Evolutionary conservation across 139 green algal species (phyloP), one percentile per base, ranked within the genome.

Genomic region (Coelastrella sp.): DNA sequence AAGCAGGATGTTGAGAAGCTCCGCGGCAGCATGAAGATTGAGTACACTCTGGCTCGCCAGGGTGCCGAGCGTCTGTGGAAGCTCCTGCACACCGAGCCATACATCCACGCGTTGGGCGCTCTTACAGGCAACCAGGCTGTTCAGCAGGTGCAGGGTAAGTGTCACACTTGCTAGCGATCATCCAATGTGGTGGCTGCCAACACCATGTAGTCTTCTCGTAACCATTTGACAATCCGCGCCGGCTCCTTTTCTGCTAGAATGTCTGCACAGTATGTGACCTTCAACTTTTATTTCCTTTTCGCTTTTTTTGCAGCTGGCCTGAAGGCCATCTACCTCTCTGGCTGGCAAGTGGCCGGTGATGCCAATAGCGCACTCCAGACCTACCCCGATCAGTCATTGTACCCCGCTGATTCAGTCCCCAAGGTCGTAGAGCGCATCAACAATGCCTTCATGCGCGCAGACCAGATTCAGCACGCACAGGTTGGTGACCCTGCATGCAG

Each of bases 261-360:
- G 48, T 15, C 48, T 15, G 9, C 48, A 59, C 48, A 59, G 9
- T 59, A 15, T 9, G 11, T 59, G 48, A 9, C 15, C 9, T 59
- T 59, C 11, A 23, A 23, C 9, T 15, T 9, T 59, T 59, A 59
- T 23, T 59, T 9, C 15, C 11, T 59, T 59, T 59, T 59, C 15
- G 48, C 9, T 59, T n/a, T 9, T 15, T 15, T 59, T 59, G 43
- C 71, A 5, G 92, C 91, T 38, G 94, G 94, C 37, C 90, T 98
- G 5, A 96, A 98, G 89, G 94, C 95, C 59, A 96, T 98, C 81
- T 98, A 98, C 90, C 92, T 96, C 35, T 95, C 89, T 6, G 95
- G 95, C 80, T 98, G 95, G 95, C 95, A 98, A 67, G 94, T 97
- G 53, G 94, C 94, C 13, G 94, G 90, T 2, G 94, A 97, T 59